A percentile compares a stretch with the other conserved stretches of the same genome.
Evolutionary conservation across 1,139 yeast species (phyloP).

Genomic region (Diutina pseudorugosa): DNA sequence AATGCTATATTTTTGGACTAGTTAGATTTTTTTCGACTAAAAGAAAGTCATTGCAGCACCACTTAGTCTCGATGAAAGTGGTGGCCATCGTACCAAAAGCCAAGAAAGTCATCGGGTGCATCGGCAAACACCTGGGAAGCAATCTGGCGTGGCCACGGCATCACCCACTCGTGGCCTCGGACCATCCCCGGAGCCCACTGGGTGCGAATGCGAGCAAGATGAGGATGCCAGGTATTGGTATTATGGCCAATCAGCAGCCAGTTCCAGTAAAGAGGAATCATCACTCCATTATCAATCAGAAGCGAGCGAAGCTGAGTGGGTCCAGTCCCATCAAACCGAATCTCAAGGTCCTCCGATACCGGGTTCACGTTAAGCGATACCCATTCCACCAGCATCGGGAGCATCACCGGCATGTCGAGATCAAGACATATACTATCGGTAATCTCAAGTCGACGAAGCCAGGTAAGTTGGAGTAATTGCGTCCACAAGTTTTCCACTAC

Average conservation of each 20-base stretch:
- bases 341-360: not conserved
- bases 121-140: not conserved
- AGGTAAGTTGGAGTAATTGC: not conserved
- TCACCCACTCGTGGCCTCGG: not conserved
- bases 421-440: not conserved
- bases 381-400: conserved; percentile 4
- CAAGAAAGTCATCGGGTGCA: not conserved
- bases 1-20: too few relatives aligned
- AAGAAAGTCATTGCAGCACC: not conserved
- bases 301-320: not conserved
- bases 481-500: not conserved
- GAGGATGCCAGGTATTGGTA: not conserved
- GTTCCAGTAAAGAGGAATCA: not conserved
- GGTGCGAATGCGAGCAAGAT: not conserved
- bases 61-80: not conserved
- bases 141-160: not conserved
- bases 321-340: not conserved
- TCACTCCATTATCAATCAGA: not conserved
- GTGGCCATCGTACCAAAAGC: not conserved
- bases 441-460: not conserved
- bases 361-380: not conserved
- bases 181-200: conserved; percentile 1
- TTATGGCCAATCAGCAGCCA: conserved; percentile 1
- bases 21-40: too few relatives aligned
- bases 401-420: not conserved